These are phyloP conservation scores for Helianthus tuberosus DNA, from an alignment of 129 eudicot species.

Conservation along the genomic window DNA sequence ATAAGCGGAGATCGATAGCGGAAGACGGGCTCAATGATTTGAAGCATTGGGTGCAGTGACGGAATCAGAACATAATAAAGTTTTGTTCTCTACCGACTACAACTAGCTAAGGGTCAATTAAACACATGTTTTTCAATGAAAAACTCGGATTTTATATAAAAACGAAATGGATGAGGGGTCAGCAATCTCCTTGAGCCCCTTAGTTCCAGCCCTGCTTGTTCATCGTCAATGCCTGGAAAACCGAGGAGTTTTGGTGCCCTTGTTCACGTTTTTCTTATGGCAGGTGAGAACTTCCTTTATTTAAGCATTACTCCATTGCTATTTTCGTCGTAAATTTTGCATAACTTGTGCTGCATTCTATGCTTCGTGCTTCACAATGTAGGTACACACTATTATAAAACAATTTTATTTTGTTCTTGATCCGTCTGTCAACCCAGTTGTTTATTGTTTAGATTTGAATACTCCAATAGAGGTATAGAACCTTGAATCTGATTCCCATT, in stretches of 20 bases:
- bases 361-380: slow-evolving; percentile 40
- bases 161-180: too few species aligned
- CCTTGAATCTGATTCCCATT: slow-evolving; percentile 19
- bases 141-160: too few species aligned
- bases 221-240: not conserved
- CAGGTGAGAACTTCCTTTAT: slow-evolving; percentile 25
- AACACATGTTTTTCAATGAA: too few species aligned
- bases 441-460: slow-evolving; percentile 16
- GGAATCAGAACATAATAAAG: too few species aligned
- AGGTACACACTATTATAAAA: slow-evolving; percentile 25
- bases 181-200: too few species aligned
- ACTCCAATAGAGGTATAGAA: slow-evolving; percentile 22
- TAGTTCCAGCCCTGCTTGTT: not conserved
- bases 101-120: too few species aligned
- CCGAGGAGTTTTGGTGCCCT: slow-evolving; percentile 14
- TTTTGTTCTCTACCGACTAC: too few species aligned
- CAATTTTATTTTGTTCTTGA: slow-evolving; percentile 8
- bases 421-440: slow-evolving; percentile 30
- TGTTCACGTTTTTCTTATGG: slow-evolving; percentile 1
- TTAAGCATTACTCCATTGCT: slow-evolving; percentile 21
- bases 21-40: not conserved
- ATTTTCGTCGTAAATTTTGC: slow-evolving; percentile 23
- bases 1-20: not conserved
- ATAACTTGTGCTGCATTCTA: slow-evolving; percentile 37
- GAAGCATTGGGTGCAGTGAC: slow-evolving; percentile 5